Base-by-base conservation (phyloP, 495 filamentous ascomycete species). In the Hapsidospora chrysogenum region DNA sequence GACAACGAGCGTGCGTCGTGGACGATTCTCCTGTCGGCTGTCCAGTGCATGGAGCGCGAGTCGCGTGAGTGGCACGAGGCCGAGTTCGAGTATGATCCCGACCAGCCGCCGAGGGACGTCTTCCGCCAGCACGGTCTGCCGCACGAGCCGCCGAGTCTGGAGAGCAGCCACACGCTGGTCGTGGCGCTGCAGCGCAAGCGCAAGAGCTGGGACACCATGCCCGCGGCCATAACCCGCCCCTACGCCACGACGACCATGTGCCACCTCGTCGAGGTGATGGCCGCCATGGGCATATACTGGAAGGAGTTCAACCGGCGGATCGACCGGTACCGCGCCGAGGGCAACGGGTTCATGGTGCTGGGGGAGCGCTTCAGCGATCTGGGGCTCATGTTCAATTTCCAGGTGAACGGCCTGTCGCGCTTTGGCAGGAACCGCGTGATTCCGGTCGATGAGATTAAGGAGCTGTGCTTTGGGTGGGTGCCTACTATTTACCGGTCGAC, bases 231-330 rank as follows among this genome's bases (percentile, higher is more conserved):
- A 35, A 62, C 50, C 17, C 65, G 65, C 35, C 64, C 64, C 6
- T 67, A 60, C 32, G 64, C 63, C 4, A 65, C 52, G 4, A 63
- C 57, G 0, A 51, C 64, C 37, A 61, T 68, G 10, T 63, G 57
- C 38, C 61, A 68, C 40, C 29, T 68, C 7, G 50, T 68, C 11
- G 64, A 66, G 37, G 61, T 68, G 19, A 59, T 56, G 14, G 56
- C 62, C 17, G 59, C 66, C 51, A 40, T 69, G 32, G 63, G 63
- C 0, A 53, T 69, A 8, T 50, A 69, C 45, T 69, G 63, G 64
- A 60, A 57, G 36, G 58, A 58, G 37, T 66, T 64, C 38, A 54
- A 65, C 43, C 40, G 57, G 11, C 49, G 39, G 7, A 44, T 46
- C 23, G 58, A 64, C 42, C 52, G 52, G 2, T 61, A 66, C 29